These are phyloP conservation scores for Triticum aestivum DNA, from an alignment of 176 grass and related monocot genomes.

Conservation along the genomic window IWGSC_CS_RefSeq_v2.1 NC_057806.1:488899241-488899740, in stretches of 20 bases:
- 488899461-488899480: not conserved
- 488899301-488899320: constrained; percentile 55
- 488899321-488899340: constrained; percentile 53
- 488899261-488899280: constrained; percentile 59
- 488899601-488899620: not conserved
- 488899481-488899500: not conserved
- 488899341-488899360: constrained; percentile 51
- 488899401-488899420: not conserved
- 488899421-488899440: constrained; percentile 8
- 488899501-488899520: no score
- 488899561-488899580: not conserved
- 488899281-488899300: constrained; percentile 93
- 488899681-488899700: not conserved
- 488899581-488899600: not conserved
- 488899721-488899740: not conserved
- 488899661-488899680: not conserved
- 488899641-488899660: not conserved
- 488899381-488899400: constrained; percentile 53
- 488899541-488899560: constrained; percentile 6
- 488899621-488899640: not conserved
- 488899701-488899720: not conserved
- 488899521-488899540: not conserved
- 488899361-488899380: constrained; percentile 84
- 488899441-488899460: not conserved
- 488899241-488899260: constrained; percentile 49